Evolutionary conservation across 2,329 filamentous ascomycete species (phyloP).

Genomic region (Microascus cirrosus): DNA sequence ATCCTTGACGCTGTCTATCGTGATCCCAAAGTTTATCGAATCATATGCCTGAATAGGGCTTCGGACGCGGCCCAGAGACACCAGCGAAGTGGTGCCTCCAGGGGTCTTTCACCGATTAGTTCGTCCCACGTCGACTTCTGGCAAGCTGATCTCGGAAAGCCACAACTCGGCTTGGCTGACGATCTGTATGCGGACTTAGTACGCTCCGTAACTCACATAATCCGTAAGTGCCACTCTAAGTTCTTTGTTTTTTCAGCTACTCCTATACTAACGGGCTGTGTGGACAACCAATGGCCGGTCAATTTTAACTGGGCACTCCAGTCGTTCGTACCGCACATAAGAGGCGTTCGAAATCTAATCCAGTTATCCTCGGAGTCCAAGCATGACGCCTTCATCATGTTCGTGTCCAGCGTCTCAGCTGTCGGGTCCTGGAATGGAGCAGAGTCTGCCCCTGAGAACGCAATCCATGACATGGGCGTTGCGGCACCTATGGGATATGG

Average conservation of each 20-base stretch:
- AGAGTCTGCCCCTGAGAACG: background rate
- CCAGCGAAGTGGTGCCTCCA: constrained; percentile 15
- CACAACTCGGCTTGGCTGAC: constrained; percentile 26
- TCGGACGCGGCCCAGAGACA: constrained; percentile 29
- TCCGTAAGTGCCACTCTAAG: too few species aligned
- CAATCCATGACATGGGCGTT: background rate
- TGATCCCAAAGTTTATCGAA: constrained; percentile 10
- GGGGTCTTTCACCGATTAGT: constrained; percentile 24
- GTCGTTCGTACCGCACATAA: constrained; percentile 38
- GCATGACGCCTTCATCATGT: background rate
- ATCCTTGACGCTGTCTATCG: constrained; percentile 31
- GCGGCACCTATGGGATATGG: background rate
- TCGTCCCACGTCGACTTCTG: constrained; percentile 32
- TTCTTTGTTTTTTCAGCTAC: too few species aligned
- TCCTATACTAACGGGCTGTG: constrained; percentile 31
- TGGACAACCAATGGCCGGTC: constrained; percentile 40
- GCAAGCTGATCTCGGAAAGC: constrained; percentile 34
- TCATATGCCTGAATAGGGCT: constrained; percentile 16
- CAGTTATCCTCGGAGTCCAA: too few species aligned
- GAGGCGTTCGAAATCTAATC: constrained; percentile 36
- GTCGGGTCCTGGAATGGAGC: background rate
- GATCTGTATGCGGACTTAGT: too few species aligned
- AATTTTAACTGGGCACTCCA: constrained; percentile 37
- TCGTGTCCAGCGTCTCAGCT: background rate
- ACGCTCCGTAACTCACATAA: too few species aligned